A percentile compares a stretch with the other conserved stretches of the same genome.
phyloP scores from a whole-genome alignment of 192 early-diverging fungal genomes.

The Podila epicladia region DNA sequence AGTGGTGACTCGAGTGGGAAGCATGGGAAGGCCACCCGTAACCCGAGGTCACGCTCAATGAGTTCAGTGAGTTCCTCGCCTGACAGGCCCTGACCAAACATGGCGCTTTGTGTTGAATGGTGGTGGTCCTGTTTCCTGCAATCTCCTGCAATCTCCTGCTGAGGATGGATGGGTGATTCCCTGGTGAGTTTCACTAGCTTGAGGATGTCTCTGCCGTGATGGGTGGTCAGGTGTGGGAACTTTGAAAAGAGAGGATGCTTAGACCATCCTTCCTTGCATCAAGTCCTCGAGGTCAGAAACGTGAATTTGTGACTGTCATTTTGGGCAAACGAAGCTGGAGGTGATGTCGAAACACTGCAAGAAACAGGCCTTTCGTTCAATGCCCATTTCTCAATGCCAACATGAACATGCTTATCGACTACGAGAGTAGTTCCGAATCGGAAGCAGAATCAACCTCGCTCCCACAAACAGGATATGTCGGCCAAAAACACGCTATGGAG shows the following conservation, averaged over 20 bases:
- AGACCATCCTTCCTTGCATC: not conserved
- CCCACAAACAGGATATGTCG: not conserved
- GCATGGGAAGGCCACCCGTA: slow-evolving; percentile 66
- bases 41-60: slow-evolving; percentile 60
- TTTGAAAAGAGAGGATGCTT: not conserved
- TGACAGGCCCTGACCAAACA: slow-evolving; percentile 42
- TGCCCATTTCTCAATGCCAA: not conserved
- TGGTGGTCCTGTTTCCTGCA: too few relatives aligned
- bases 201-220: not conserved
- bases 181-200: not conserved
- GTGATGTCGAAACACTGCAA: not conserved
- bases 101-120: not conserved
- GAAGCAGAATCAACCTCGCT: not conserved
- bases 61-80: slow-evolving; percentile 42
- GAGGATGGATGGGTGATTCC: not conserved
- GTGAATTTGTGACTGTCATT: not conserved
- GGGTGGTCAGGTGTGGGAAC: not conserved
- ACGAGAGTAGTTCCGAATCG: slow-evolving; percentile 37
- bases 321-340: not conserved
- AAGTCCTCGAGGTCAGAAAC: not conserved
- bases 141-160: not conserved
- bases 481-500: not conserved
- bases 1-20: slow-evolving; percentile 57
- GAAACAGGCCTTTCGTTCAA: not conserved
- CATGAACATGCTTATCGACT: slow-evolving; percentile 38